Conservation (phyloP, 495 filamentous ascomycete species). For the Astrocystis sublimbata region DNA sequence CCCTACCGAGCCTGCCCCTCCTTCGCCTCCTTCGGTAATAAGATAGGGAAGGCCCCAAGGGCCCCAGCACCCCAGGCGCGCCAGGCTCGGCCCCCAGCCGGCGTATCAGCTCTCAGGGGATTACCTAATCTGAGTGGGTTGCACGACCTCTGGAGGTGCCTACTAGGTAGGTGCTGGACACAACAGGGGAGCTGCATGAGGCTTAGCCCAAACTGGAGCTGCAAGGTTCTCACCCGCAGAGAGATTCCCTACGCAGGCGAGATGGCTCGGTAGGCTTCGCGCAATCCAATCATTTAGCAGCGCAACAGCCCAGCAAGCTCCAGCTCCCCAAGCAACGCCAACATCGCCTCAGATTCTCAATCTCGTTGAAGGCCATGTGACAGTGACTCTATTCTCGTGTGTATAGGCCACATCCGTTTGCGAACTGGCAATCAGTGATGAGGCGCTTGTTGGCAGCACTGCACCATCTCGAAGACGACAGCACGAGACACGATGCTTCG, state of each 20-base stretch:
- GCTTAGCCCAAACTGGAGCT: too few relatives aligned
- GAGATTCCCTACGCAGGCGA: too few relatives aligned
- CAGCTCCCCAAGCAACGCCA: background rate
- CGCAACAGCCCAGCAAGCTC: background rate
- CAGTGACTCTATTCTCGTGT: background rate
- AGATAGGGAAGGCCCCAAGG: background rate
- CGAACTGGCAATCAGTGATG: background rate
- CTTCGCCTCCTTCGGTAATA: background rate
- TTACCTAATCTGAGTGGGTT: background rate
- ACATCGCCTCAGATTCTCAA: background rate
- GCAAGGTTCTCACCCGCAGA: too few relatives aligned
- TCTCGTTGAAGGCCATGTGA: background rate
- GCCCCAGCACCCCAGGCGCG: too few relatives aligned
- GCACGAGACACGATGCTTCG: constrained; percentile 12
- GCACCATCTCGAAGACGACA: background rate
- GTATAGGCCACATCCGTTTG: background rate
- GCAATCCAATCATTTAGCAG: background rate
- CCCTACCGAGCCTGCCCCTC: too few relatives aligned
- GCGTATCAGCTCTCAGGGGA: background rate
- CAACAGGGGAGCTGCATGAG: constrained; percentile 6
- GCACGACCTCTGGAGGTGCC: background rate
- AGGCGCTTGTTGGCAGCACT: background rate
- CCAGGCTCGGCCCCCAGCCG: too few relatives aligned
- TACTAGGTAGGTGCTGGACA: too few relatives aligned
- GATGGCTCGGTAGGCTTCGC: too few relatives aligned